A percentile compares a stretch with the other conserved stretches of the same genome.
phyloP scores from a whole-genome alignment of 106 monocot genomes.

The Ottelia alismoides region DNA sequence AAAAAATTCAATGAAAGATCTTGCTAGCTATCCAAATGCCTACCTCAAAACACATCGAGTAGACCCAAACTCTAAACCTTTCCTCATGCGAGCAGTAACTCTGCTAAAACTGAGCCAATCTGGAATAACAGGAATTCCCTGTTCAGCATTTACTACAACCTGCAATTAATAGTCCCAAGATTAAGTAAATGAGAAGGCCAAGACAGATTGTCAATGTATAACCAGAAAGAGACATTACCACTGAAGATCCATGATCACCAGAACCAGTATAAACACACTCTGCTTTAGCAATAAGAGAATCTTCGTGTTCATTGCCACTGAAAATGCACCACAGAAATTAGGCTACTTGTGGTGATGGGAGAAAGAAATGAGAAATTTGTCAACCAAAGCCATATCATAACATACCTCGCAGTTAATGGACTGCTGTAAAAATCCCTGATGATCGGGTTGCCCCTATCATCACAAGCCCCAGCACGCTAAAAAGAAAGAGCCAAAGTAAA shows the following conservation, averaged over 20 bases:
- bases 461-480: conserved; percentile 79
- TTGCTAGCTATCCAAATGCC: not conserved
- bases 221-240: conserved; percentile 21
- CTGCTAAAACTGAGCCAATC: conserved; percentile 75
- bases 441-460: conserved; percentile 62
- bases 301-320: conserved; percentile 63
- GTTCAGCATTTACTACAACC: conserved; percentile 61
- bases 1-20: too few relatives aligned
- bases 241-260: too few relatives aligned
- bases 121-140: conserved; percentile 53
- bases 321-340: conserved; percentile 2
- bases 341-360: not conserved
- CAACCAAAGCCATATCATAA: not conserved
- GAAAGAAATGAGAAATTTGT: not conserved
- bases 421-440: conserved; percentile 65
- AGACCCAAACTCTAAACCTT: conserved; percentile 49
- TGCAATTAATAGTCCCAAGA: conserved; percentile 22
- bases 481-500: too few relatives aligned
- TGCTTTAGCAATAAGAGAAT: conserved; percentile 58
- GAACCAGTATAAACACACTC: conserved; percentile 72
- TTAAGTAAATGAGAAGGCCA: too few relatives aligned
- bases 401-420: conserved; percentile 68
- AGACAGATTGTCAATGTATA: not conserved
- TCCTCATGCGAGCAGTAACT: conserved; percentile 37
- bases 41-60: conserved; percentile 47